phyloP scores from a whole-genome alignment of 768 basidiomycete genomes.

The Russula vinacea region DNA sequence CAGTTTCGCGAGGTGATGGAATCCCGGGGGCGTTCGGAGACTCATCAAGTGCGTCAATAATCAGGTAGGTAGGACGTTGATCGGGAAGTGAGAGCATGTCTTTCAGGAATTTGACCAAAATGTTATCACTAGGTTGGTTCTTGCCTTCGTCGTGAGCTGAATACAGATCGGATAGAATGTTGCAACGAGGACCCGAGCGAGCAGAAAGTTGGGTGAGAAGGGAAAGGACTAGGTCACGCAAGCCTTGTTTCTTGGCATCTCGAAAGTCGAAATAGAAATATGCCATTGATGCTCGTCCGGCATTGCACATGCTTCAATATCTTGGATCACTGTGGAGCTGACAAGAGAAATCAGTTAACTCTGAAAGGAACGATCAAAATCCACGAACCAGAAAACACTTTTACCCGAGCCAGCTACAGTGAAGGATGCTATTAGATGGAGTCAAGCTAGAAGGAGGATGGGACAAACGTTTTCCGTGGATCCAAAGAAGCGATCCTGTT shows the following conservation, averaged over 20 bases:
- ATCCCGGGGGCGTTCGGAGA: background rate
- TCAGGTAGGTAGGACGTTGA: slow-evolving; percentile 1
- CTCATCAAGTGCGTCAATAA: slow-evolving; percentile 14
- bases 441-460: too few relatives aligned
- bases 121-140: background rate
- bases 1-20: background rate
- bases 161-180: slow-evolving; percentile 1
- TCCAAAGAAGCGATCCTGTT: background rate
- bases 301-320: background rate
- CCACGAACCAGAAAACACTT: slow-evolving; percentile 7
- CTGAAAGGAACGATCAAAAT: background rate
- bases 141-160: background rate
- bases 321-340: slow-evolving; percentile 9
- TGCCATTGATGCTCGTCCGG: background rate
- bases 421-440: background rate
- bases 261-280: slow-evolving; percentile 11
- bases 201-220: slow-evolving; percentile 2
- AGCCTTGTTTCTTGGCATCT: background rate
- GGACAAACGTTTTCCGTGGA: slow-evolving; percentile 12
- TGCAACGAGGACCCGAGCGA: background rate
- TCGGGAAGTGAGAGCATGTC: background rate
- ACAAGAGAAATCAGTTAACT: background rate
- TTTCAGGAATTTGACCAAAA: background rate
- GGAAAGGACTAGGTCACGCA: background rate
- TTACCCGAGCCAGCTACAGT: slow-evolving; percentile 13